phyloP scores from a whole-genome alignment of 1,284 basidiomycete species.

The Austroboletus novae-zelandiae region DNA sequence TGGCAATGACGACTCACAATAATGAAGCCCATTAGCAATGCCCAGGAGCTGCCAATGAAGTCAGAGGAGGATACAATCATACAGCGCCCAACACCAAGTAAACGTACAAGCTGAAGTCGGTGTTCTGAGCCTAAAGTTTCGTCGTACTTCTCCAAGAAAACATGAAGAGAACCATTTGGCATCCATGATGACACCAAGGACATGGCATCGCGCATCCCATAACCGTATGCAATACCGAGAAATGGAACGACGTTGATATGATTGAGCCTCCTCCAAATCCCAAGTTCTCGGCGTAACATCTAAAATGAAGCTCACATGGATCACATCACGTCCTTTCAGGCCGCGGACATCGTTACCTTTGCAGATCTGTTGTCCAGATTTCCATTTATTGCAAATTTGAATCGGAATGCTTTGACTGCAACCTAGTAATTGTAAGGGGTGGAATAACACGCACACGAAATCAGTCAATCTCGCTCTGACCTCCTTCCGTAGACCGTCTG shows the following conservation, averaged over 20 bases:
- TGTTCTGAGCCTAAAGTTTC: neutral
- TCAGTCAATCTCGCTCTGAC: too few species aligned
- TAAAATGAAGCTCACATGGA: neutral
- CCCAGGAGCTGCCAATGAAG: conserved; percentile 2
- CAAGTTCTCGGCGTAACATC: conserved; percentile 9
- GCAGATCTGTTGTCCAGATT: neutral
- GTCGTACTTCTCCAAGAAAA: conserved; percentile 7
- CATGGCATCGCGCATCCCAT: conserved; percentile 6
- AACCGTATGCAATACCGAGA: conserved; percentile 3
- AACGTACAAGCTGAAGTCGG: conserved; percentile 10
- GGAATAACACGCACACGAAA: too few species aligned
- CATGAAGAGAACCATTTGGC: conserved; percentile 10
- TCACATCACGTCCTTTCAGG: too few species aligned
- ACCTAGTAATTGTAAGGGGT: conserved; percentile 5
- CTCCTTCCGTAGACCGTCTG: too few species aligned
- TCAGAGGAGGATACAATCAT: neutral
- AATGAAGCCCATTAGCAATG: conserved; percentile 1
- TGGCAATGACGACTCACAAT: neutral
- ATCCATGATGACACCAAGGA: conserved; percentile 23
- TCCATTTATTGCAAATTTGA: neutral
- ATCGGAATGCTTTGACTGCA: conserved; percentile 15
- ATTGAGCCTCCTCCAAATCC: conserved; percentile 7
- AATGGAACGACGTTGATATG: conserved; percentile 4
- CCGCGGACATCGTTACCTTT: neutral
- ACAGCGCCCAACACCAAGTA: neutral